Percentiles rank a stretch among this genome's conserved stretches.
These are phyloP conservation scores for Xerocomus spinulosus DNA, from an alignment of 768 basidiomycete genomes.

Conservation along the genomic window DNA sequence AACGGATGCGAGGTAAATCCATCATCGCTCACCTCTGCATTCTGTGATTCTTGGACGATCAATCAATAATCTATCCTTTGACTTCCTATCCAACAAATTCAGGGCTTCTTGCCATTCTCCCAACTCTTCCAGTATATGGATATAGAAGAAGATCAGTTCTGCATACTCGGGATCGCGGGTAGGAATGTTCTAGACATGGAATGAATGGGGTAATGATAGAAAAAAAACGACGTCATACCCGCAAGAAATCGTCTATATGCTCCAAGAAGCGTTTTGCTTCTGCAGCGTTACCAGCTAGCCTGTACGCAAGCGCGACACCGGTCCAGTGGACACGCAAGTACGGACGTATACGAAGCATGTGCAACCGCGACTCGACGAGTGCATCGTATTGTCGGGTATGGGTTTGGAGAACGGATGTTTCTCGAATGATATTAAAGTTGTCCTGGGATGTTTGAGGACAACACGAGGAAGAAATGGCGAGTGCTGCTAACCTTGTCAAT, in stretches of 20 bases:
- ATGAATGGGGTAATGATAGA: slow-evolving; percentile 7
- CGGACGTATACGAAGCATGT: slow-evolving; percentile 75
- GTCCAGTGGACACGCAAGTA: slow-evolving; percentile 87
- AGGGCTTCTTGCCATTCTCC: slow-evolving; percentile 61
- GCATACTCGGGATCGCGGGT: slow-evolving; percentile 79
- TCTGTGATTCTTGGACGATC: slow-evolving; percentile 69
- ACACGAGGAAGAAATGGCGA: background rate
- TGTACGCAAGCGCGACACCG: slow-evolving; percentile 82
- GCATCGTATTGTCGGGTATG: slow-evolving; percentile 78
- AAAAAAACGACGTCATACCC: slow-evolving; percentile 39
- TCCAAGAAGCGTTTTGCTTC: slow-evolving; percentile 73
- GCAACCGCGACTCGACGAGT: slow-evolving; percentile 77
- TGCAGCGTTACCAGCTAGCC: slow-evolving; percentile 67
- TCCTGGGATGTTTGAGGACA: slow-evolving; percentile 48
- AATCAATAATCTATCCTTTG: slow-evolving; percentile 61
- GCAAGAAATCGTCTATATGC: slow-evolving; percentile 64
- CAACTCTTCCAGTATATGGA: slow-evolving; percentile 67
- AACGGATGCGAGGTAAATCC: background rate
- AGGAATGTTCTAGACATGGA: slow-evolving; percentile 56
- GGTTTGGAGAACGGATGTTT: slow-evolving; percentile 83
- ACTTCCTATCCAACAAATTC: slow-evolving; percentile 55
- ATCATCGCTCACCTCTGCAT: slow-evolving; percentile 48
- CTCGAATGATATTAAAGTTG: slow-evolving; percentile 89
- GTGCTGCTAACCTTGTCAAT: slow-evolving; percentile 73
- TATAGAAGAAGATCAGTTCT: slow-evolving; percentile 75